These are phyloP conservation scores for Teunomyces barrocoloradensis DNA, from an alignment of 805 yeast species.

Conservation along the genomic window DNA sequence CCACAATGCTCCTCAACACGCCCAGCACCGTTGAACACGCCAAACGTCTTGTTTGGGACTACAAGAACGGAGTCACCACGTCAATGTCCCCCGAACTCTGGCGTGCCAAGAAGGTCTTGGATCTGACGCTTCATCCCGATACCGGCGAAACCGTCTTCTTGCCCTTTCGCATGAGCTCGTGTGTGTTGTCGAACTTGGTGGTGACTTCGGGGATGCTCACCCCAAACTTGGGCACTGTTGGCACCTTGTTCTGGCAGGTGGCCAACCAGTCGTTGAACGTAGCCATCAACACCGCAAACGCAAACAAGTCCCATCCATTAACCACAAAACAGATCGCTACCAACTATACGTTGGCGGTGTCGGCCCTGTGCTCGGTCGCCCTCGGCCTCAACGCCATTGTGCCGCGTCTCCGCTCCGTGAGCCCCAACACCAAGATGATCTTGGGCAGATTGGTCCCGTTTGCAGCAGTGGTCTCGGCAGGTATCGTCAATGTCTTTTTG, in stretches of 20 bases:
- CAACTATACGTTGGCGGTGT: slow-evolving; percentile 83
- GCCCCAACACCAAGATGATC: slow-evolving; percentile 66
- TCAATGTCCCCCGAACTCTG: slow-evolving; percentile 79
- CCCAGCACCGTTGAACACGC: slow-evolving; percentile 61
- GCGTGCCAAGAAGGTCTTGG: slow-evolving; percentile 83
- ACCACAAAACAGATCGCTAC: slow-evolving; percentile 72
- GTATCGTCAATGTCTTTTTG: slow-evolving; percentile 90
- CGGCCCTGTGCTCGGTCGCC: slow-evolving; percentile 95
- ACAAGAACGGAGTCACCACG: slow-evolving; percentile 62
- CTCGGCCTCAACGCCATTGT: slow-evolving; percentile 87
- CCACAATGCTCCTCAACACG: slow-evolving; percentile 79
- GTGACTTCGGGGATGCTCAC: slow-evolving; percentile 98
- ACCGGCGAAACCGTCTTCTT: slow-evolving; percentile 89
- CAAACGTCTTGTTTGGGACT: slow-evolving; percentile 63
- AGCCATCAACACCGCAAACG: slow-evolving; percentile 94
- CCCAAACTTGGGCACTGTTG: slow-evolving; percentile 84
- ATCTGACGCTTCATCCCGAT: slow-evolving; percentile 94
- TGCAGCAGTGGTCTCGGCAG: slow-evolving; percentile 98
- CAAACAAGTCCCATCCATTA: slow-evolving; percentile 92
- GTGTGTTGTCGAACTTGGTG: slow-evolving; percentile 88
- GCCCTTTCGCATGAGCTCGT: slow-evolving; percentile 96
- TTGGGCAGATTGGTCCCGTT: slow-evolving; percentile 91
- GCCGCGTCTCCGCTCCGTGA: slow-evolving; percentile 73
- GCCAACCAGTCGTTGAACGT: slow-evolving; percentile 96
- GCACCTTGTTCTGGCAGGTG: slow-evolving; percentile 96